Conservation (phyloP, 2,329 filamentous ascomycete species). For the Colletotrichum melonis region DNA sequence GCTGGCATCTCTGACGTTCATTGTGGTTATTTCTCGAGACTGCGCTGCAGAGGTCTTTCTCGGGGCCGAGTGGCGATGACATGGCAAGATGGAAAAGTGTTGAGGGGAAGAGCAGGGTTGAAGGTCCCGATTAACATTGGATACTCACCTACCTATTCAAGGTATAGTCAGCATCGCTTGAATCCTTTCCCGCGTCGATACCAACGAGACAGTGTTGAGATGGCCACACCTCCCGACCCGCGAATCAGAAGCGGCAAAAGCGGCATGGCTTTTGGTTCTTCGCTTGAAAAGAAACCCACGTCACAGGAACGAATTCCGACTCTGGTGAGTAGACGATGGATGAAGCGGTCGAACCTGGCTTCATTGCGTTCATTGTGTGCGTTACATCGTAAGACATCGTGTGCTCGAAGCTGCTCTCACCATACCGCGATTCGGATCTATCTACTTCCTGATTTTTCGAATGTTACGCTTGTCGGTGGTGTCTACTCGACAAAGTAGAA, state of each 20-base stretch:
- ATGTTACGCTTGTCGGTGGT: neutral
- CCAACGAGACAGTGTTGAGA: neutral
- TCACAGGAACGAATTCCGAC: neutral
- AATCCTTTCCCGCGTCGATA: neutral
- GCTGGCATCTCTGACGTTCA: conserved; percentile 41
- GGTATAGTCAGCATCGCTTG: neutral
- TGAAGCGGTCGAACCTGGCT: neutral
- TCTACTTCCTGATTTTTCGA: neutral
- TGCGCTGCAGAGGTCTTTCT: neutral
- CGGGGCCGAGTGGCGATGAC: neutral
- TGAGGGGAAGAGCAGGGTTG: neutral
- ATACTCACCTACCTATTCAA: neutral
- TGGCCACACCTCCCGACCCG: neutral
- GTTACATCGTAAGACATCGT: neutral
- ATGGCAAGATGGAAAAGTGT: neutral
- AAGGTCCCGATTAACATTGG: neutral
- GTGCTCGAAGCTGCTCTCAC: neutral
- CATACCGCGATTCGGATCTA: neutral
- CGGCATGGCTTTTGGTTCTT: neutral
- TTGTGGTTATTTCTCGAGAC: neutral
- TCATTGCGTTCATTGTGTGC: neutral
- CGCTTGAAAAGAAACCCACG: neutral
- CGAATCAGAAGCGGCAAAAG: neutral
- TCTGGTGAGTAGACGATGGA: neutral
- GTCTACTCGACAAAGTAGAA: neutral